Evolutionary conservation across 805 yeast genomes (phyloP), one percentile per base, ranked within the genome.

Genomic region (Henningerozyma blattae): DNA sequence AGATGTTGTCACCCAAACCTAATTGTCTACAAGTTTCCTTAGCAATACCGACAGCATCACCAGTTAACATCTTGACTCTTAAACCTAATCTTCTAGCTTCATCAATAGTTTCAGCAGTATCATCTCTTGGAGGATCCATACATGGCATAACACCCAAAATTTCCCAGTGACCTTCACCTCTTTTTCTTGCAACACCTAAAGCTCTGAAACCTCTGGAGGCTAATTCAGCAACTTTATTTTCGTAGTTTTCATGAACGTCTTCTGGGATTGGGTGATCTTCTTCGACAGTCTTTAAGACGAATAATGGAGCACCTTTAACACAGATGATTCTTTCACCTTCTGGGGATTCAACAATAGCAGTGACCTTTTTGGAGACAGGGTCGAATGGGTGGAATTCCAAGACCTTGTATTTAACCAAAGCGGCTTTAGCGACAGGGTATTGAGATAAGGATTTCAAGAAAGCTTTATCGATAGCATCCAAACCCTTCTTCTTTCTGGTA

Each of bases 1-100:
- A 86, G 59, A 86, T 85, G 79, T 84, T 84, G 53, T 91, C 80
- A 68, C 95, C 95, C 52, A 86, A 70, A 62, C 95, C 95, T 62
- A 86, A 76, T 75, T 86, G 95, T 68, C 95, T 82, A 68, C 94
- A 84, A 62, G 95, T 86, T 72, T 86, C 95, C 75, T 85, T 82
- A 59, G 95, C 95, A 69, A 86, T 86, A 75, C 95, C 95, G 59
- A 86, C 95, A 64, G 95, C 95, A 70, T 86, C 95, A 77, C 95
- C 95, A 68, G 95, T 86, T 64, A 86, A 77, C 95, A 86, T 86
- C 79, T 86, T 86, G 53, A 86, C 91, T 68, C 91, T 78, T 59
- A 86, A 75, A 74, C 95, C 95, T 58, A 86, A 75, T 48, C 68
- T 59, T 70, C 81, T 77, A 53, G 95, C 95, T 69, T 86, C 95